Percentiles rank a stretch among this genome's conserved stretches.
Evolutionary conservation across 371 early-diverging fungal genomes (phyloP).

Genomic region (Mortierella polycephala): DNA sequence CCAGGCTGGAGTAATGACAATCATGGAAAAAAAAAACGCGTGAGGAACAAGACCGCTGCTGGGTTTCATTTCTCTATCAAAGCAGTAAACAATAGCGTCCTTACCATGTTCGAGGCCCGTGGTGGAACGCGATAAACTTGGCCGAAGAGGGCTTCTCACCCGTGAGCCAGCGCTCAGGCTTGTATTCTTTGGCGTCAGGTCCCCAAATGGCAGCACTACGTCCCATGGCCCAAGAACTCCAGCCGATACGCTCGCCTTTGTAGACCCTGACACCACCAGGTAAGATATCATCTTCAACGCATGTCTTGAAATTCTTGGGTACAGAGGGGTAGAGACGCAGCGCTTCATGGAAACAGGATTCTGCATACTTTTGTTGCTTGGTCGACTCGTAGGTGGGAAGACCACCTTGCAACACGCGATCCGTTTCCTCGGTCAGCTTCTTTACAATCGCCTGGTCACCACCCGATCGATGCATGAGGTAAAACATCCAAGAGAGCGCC

Average conservation of each 20-base stretch:
- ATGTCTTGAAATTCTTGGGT: constrained; percentile 72
- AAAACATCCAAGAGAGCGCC: constrained; percentile 77
- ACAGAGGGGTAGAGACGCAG: constrained; percentile 81
- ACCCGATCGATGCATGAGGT: constrained; percentile 58
- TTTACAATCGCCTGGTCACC: constrained; percentile 59
- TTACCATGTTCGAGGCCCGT: constrained; percentile 50
- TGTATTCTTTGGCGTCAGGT: constrained; percentile 63
- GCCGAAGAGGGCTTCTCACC: constrained; percentile 56
- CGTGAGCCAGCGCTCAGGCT: constrained; percentile 71
- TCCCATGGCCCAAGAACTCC: constrained; percentile 65
- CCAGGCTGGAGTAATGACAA: constrained; percentile 16
- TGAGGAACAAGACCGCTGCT: not conserved
- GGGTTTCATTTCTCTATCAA: no score
- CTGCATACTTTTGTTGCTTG: constrained; percentile 66
- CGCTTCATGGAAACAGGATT: constrained; percentile 72
- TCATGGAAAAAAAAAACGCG: not conserved
- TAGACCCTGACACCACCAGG: constrained; percentile 75
- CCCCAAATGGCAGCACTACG: constrained; percentile 70
- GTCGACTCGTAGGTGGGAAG: constrained; percentile 58
- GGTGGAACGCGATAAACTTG: constrained; percentile 46
- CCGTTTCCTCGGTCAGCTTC: constrained; percentile 67
- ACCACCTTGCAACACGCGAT: constrained; percentile 54
- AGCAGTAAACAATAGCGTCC: not conserved
- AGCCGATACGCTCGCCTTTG: constrained; percentile 65
- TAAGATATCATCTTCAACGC: constrained; percentile 72